Evolutionary conservation across 257 asterid species (phyloP), one percentile per base, ranked within the genome.

Genomic region (Solanum gandarillasii): DNA sequence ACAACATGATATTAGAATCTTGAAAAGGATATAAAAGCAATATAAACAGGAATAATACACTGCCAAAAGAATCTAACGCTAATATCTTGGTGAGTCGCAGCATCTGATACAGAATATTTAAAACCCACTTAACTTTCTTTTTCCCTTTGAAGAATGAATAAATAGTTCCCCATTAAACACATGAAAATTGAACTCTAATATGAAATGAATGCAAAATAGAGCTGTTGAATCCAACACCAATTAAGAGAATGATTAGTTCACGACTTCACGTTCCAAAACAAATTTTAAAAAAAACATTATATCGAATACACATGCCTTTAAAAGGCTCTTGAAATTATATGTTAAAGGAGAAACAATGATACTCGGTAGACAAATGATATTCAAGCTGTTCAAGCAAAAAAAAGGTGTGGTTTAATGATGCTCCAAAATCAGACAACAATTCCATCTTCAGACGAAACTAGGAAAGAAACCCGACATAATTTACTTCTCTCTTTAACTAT

Each of bases 1-100:
- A 88, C 78, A 68, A 72, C 85, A 68, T 83, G 23, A 38, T 34
- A 72, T 75, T 72, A 82, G 73, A 88, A 84, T 88, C 87, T 67
- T 60, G 32, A 38, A 73, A 39, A 48, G 16, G 13, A 72, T 48
- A 21, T 25, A 70, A 18, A 62, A 85, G 81, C 87, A 83, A 84
- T 14, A 48, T 18, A 75, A 9, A 41, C 13, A 84, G 34, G 27
- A 18, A 41, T 34, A 9, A 29, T 2, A 32, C 20, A 82, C 68
- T 82, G 70, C 86, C 86, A 48, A 48, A 74, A 48, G 86, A 46
- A 82, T 6, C 70, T 82, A 48, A 82, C 1, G 31, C 20, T 46
- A 52, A 46, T 9, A 20, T 81, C 14, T 79, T 79, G 84, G 38
- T 79, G 84, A 79, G 65, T 79, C 13, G 34, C 38, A 14, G 67